Base-by-base conservation (phyloP, 495 filamentous ascomycete species). In the Penicillium nucicola region DNA sequence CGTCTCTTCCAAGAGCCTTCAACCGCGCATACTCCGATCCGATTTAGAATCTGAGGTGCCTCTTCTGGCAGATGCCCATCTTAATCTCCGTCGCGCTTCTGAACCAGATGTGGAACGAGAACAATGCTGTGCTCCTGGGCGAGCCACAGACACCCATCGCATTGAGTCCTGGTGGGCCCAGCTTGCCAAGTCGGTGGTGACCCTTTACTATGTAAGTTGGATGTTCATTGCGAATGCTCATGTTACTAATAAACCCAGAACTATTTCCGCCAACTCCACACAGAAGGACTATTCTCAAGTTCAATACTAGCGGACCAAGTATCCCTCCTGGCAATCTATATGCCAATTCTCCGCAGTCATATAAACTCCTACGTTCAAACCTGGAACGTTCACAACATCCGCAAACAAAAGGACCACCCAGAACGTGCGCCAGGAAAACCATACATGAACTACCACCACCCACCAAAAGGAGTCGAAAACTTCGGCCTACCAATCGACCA, bases 21-120 rank as follows among this genome's bases (percentile, higher is more conserved):
- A 50, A 35, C 54, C 57, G 15, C 33, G 44, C 1, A 35, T 33
- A 17, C 30, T 60, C 17, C 50, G 55, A 35, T 53, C 55, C 14
- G 48, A 60, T 25, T 38, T 41, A 0, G 55, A 50, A 6, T 34
- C 49, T 1, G 57, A 60, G 23, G 52, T 38, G 34, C 33, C 45
- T n/a, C 54, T 60, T 28, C 19, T 60, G 19, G 48, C 43, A 3
- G 48, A 44, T 28, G 53, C 49, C 4, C 55, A 60, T 17, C 38
- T 44, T 43, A 33, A 42, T 1, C 48, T 75, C 60, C 72, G 72
- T 40, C 71, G 48, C 8, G 20, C 40, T 3, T 25, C 33, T 14
- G 48, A 51, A 14, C 39, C 30, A 2, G 39, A 51, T 25, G 38
- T 57, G 6, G 35, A 34, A 18, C 44, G 40, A 25, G 35, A 30